phyloP scores from a whole-genome alignment of 2,329 filamentous ascomycete genomes.

The Neonectria faginata region DNA sequence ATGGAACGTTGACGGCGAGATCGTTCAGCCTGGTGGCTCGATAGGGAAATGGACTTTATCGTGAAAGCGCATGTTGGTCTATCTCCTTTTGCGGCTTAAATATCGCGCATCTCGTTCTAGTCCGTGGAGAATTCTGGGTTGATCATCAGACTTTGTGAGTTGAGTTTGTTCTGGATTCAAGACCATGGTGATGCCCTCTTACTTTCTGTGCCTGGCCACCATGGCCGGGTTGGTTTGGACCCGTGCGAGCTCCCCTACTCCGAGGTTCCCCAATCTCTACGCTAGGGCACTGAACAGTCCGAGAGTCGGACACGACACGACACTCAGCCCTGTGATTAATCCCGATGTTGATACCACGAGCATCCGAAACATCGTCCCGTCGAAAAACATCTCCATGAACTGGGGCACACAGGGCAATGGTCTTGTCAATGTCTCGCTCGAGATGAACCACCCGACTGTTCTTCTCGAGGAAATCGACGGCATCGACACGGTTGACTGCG shows the following conservation, averaged over 20 bases:
- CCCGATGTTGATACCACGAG: conserved; percentile 20
- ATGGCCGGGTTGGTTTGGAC: conserved; percentile 10
- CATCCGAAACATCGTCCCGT: conserved; percentile 28
- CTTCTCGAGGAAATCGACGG: conserved; percentile 33
- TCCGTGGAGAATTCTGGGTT: neutral
- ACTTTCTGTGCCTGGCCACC: conserved; percentile 3
- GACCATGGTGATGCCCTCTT: conserved; percentile 3
- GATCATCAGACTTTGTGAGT: neutral
- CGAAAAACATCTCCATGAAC: conserved; percentile 28
- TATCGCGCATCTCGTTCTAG: conserved; percentile 3
- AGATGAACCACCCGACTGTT: conserved; percentile 35
- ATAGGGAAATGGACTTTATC: neutral
- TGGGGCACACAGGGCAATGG: conserved; percentile 24
- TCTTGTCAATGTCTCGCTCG: conserved; percentile 31
- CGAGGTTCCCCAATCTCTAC: neutral
- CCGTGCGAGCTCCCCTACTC: neutral
- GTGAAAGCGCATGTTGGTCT: conserved; percentile 2
- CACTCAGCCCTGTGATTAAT: conserved; percentile 27
- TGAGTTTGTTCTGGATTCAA: neutral
- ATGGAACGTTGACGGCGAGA: conserved; percentile 26
- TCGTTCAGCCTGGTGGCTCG: conserved; percentile 6
- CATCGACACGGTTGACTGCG: conserved; percentile 29
- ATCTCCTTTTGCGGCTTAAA: conserved; percentile 8
- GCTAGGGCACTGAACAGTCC: conserved; percentile 12
- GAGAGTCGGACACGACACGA: conserved; percentile 22